Base-by-base conservation (phyloP, 768 basidiomycete genomes). In the Tricholoma matsutake region DNA sequence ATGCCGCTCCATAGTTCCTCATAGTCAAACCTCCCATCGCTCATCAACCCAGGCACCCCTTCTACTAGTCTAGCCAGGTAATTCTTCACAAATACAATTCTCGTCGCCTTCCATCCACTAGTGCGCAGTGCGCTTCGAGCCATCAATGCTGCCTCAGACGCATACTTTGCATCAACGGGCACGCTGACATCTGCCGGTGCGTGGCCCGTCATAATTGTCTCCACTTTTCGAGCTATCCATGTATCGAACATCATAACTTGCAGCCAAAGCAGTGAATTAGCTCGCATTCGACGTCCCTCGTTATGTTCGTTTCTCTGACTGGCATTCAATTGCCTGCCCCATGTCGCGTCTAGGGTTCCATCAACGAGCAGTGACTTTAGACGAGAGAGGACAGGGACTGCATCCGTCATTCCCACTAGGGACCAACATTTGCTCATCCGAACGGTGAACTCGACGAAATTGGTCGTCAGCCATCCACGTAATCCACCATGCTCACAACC, bases 201-300 rank as follows among this genome's bases (percentile, higher is more conserved):
- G 13, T 7, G 45, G 3, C 49, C 53, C 31, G 45, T 53, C 25
- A 64, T 62, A 14, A 68, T 53, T 14, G 62, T 43, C 54, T 68
- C 68, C 1, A 65, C 58, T 6, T 37, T 58, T 4, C 61, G 53
- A 2, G 61, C 68, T 18, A 68, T 65, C 66, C 66, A 68, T 2
- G 64, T 64, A 51, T 68, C 68, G 16, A 68, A 61, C 58, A 68
- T 51, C 60, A 58, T 62, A n/a, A 58, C 45, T 39, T 68, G 66
- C 29, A 66, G 47, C 66, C 66, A 68, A 8, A 59, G 57, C 31
- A 68, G 20, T 1, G 67, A 57, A 6, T 52, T 61, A 6, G 63
- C 62, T 16, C 31, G 29, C 32, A 65, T 56, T 20, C 29, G 56
- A 62, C 62, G 59, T 18, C 43, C 47, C 16, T 28, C 47, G 20